Evolutionary conservation across 1,284 basidiomycete species (phyloP), one percentile per base, ranked within the genome.

Genomic region (Trametes versicolor): DNA sequence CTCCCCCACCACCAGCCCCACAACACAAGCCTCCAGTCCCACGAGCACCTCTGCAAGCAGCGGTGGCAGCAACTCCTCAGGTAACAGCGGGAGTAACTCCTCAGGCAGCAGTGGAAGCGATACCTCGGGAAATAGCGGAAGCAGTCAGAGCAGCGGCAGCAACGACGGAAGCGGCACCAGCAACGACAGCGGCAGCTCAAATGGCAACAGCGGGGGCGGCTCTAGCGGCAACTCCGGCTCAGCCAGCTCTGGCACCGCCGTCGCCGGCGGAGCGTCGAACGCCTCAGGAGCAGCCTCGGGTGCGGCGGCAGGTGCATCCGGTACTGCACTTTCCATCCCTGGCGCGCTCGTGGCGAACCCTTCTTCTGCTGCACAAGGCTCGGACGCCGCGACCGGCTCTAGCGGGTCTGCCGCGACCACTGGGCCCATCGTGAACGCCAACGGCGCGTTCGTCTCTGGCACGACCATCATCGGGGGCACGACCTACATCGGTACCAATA

Each of bases 1-100:
- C 50, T 53, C 71, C 21, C 62, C 70, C 23, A 39, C 54, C n/a
- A 55, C 67, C n/a, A 58, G 64, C n/a, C 19, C 54, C 10, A 51
- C 67, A n/a, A 29, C 64, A n/a, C 53, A 37, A 9, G 54, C 62
- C 10, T 21, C 69, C 17, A 59, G 58, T 23, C 37, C 64, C 17
- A 62, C 29, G 29, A 32, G 29, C 29, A 32, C 68, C 13, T 56
- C 55, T 21, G 34, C 34, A 17, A 52, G 60, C 41, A 51, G 27
- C 39, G 34, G 43, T 39, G 34, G 23, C 5, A 34, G 60, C 49
- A 57, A 47, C 15, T 27, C 52, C 34, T 9, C 34, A 17, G 21
- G 29, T 19, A 17, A 17, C 15, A 27, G 49, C 29, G 55, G 54
- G n/a, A n/a, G 41, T 17, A 43, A 43, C 41, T 43, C 41, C 19